Conservation (phyloP, 176 grass and related monocot genomes). For the Eleusine indica region DNA sequence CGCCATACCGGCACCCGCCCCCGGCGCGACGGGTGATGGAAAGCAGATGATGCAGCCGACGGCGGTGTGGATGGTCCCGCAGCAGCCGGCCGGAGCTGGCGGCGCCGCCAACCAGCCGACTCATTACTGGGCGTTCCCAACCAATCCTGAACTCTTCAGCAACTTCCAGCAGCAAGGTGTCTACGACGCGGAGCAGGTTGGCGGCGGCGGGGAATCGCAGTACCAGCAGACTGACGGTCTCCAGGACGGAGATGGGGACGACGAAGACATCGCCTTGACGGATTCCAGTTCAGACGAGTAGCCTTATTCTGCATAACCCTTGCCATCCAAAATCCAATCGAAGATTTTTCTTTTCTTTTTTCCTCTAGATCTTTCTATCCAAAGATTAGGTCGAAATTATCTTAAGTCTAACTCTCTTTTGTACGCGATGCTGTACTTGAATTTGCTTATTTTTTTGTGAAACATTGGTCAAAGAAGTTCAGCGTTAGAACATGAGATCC, state of each 20-base stretch:
- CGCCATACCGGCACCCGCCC: conserved; percentile 38
- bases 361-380: not conserved
- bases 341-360: not conserved
- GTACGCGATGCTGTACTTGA: not conserved
- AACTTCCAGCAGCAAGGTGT: conserved; percentile 26
- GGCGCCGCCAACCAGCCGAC: conserved; percentile 35
- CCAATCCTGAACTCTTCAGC: conserved; percentile 48
- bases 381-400: not conserved
- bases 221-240: conserved; percentile 18
- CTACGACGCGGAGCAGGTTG: not conserved
- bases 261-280: conserved; percentile 48
- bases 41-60: conserved; percentile 41
- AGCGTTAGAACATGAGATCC: no score
- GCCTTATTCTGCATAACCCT: not conserved
- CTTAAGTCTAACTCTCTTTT: not conserved
- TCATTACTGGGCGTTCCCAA: conserved; percentile 60
- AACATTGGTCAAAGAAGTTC: no score
- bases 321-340: not conserved
- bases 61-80: conserved; percentile 79
- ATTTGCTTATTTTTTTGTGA: not conserved
- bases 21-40: conserved; percentile 17
- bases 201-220: conserved; percentile 37
- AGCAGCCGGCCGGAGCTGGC: conserved; percentile 29
- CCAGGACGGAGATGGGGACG: conserved; percentile 32
- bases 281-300: conserved; percentile 61